Conservation (phyloP, 306 rosid genomes). For the Prunus davidiana region DNA sequence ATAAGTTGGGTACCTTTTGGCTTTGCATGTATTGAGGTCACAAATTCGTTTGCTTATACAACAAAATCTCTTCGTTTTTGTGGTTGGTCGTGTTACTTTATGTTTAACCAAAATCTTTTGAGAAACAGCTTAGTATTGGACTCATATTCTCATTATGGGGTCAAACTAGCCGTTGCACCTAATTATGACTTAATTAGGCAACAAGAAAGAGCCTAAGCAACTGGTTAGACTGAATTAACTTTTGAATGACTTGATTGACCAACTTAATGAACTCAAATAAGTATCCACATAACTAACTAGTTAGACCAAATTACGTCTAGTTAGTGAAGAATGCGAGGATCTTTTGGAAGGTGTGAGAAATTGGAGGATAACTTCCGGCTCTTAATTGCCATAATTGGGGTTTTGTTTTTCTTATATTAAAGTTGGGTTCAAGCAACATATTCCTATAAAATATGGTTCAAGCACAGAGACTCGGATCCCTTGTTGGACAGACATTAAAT, state of each 20-base stretch:
- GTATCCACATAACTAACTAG: background rate
- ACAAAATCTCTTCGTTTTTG: background rate
- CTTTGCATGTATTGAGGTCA: background rate
- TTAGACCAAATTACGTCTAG: background rate
- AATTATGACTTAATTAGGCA: background rate
- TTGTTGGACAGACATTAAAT: no score
- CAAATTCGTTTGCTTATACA: background rate
- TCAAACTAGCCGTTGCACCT: background rate
- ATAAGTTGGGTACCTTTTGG: background rate
- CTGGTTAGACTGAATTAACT: background rate
- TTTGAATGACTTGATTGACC: background rate
- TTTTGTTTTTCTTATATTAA: no score
- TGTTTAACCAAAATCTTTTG: background rate
- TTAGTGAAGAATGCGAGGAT: background rate
- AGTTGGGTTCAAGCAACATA: no score
- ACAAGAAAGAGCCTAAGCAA: background rate
- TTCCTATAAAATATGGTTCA: no score
- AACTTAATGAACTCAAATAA: background rate
- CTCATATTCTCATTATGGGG: background rate
- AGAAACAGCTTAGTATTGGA: background rate
- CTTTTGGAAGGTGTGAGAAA: background rate
- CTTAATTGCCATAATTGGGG: background rate
- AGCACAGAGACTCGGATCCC: no score
- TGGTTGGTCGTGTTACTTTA: background rate
- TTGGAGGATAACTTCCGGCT: background rate